Evolutionary conservation across 345 rosid genomes (phyloP).

Genomic region (Rhodamnia argentea): DNA sequence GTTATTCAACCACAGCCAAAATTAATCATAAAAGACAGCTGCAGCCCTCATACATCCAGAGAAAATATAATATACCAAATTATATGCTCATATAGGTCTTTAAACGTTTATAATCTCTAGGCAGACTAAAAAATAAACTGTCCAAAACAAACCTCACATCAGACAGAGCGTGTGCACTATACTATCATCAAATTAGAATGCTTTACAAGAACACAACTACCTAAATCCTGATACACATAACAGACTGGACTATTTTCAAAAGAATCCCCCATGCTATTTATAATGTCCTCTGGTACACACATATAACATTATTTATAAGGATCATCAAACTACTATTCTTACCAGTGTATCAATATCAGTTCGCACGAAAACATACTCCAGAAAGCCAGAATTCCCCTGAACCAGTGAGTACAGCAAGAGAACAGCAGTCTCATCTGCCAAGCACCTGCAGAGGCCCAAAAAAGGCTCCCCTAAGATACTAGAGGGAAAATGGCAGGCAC

Average conservation of each 20-base stretch:
- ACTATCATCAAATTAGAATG: background rate
- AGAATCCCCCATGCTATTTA: background rate
- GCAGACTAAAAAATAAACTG: background rate
- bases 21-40: background rate
- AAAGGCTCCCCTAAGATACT: background rate
- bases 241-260: background rate
- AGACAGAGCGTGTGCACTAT: background rate
- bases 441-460: slow-evolving; percentile 49
- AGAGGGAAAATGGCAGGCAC: background rate
- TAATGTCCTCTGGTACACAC: background rate
- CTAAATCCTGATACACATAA: background rate
- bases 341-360: slow-evolving; percentile 97
- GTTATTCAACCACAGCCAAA: slow-evolving; percentile 2
- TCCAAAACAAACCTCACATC: background rate
- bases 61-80: background rate
- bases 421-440: slow-evolving; percentile 86
- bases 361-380: slow-evolving; percentile 94
- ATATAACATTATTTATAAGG: background rate
- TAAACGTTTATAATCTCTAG: background rate
- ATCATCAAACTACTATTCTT: slow-evolving; percentile 6
- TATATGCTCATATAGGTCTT: background rate
- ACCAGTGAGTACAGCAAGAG: slow-evolving; percentile 84
- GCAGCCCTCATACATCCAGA: background rate
- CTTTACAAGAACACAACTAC: background rate
- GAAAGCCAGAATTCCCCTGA: slow-evolving; percentile 84